Evolutionary conservation across 163 green algal genomes (phyloP).

Genomic region (Volvox carteri): DNA sequence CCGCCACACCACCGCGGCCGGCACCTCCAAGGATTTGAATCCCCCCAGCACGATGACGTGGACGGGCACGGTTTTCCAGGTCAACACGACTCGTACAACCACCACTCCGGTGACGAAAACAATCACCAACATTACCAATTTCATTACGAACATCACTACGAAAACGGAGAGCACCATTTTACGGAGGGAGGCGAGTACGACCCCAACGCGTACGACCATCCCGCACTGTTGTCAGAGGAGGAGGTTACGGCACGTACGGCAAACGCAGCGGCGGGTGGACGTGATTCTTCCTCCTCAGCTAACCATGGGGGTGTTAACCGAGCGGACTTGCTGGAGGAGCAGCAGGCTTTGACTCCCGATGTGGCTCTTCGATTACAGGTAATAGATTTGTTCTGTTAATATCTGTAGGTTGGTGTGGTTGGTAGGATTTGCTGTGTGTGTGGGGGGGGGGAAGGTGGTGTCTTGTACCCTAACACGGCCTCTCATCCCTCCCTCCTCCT

Average conservation of each 20-base stretch:
- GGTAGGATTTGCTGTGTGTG: not conserved
- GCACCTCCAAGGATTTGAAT: not conserved
- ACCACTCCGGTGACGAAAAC: not conserved
- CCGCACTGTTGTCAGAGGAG: not conserved
- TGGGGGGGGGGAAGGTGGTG: not conserved
- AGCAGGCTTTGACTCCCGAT: slow-evolving; percentile 14
- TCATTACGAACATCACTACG: not conserved
- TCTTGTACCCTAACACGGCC: not conserved
- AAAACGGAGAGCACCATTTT: not conserved
- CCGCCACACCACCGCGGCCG: not conserved
- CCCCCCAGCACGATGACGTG: not conserved
- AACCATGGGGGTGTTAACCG: not conserved
- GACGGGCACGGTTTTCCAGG: not conserved
- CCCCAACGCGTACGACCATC: slow-evolving; percentile 11
- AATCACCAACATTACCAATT: not conserved
- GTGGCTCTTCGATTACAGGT: not conserved
- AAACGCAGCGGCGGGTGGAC: not conserved
- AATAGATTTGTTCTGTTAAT: not conserved
- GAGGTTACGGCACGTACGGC: not conserved
- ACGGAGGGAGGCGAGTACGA: slow-evolving; percentile 1
- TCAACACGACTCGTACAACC: not conserved
- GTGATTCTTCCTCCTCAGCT: not conserved
- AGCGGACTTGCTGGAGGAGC: slow-evolving; percentile 10
- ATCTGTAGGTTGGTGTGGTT: not conserved
- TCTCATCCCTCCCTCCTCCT: not conserved